These are phyloP conservation scores for Davidsoniella neocaledoniae DNA, from an alignment of 2,329 filamentous ascomycete species.

Conservation along the genomic window DNA sequence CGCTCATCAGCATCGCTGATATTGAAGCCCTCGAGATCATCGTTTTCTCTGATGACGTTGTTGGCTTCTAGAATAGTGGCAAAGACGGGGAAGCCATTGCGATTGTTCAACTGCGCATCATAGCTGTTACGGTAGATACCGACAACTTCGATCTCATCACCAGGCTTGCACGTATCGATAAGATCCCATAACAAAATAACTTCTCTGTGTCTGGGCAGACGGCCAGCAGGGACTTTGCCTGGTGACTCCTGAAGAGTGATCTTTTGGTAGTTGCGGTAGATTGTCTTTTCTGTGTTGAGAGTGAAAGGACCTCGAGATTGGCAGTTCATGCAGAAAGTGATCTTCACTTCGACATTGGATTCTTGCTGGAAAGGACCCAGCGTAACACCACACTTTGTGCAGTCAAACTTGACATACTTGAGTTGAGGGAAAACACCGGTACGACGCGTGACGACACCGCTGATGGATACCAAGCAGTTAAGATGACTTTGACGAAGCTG, in stretches of 20 bases:
- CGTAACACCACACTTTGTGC: conserved; percentile 78
- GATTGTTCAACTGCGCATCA: conserved; percentile 92
- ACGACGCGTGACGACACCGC: conserved; percentile 83
- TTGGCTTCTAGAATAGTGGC: conserved; percentile 96
- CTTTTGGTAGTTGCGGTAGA: conserved; percentile 98
- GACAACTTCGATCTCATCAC: conserved; percentile 93
- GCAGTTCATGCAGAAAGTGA: conserved; percentile 91
- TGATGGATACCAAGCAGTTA: conserved; percentile 88
- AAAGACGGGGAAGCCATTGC: conserved; percentile 96
- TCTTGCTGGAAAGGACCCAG: conserved; percentile 96
- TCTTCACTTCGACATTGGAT: conserved; percentile 88
- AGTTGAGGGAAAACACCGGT: conserved; percentile 94
- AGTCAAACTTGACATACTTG: conserved; percentile 98
- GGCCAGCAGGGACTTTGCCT: conserved; percentile 88
- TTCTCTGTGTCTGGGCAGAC: conserved; percentile 80
- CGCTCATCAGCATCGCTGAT: conserved; percentile 92
- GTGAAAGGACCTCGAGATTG: conserved; percentile 91
- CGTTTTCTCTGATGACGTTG: conserved; percentile 90
- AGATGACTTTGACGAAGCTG: conserved; percentile 90
- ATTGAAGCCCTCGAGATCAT: conserved; percentile 91
- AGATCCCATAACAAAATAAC: conserved; percentile 94
- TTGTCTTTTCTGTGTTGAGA: conserved; percentile 90
- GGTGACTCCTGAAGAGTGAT: conserved; percentile 93
- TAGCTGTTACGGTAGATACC: conserved; percentile 98
- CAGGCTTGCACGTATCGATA: conserved; percentile 91